Base-by-base conservation (phyloP, 2,329 filamentous ascomycete species). In the Pseudogymnoascus destructans region DNA sequence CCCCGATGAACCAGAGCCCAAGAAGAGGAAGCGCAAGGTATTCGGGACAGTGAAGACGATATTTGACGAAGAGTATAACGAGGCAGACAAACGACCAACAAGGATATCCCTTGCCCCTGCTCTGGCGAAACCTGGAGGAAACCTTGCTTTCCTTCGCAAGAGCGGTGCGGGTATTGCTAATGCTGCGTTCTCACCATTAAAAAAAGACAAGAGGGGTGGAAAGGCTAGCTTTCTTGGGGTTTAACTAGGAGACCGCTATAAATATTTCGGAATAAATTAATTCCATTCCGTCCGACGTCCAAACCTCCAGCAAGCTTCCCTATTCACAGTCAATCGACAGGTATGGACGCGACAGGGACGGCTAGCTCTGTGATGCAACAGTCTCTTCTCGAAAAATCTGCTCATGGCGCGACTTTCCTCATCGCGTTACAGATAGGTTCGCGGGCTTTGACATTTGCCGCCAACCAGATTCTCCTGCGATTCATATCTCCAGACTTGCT, bases 391-490 rank as follows among this genome's bases (percentile, higher is more conserved):
- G 46, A 52, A 40, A 59, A 59, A 55, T 58, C 60, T 23, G 60
- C 58, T 9, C 81, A 82, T 60, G 89, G 89, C 59, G 89, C 89
- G 57, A 87, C 87, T 11, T 84, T 93, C 67, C 81, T 98, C 64
- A 95, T 98, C 68, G 74, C 88, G 57, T 82, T 96, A 46, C 93
- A 97, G 72, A 77, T 98, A 63, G 78, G 79, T 46, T 96, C 92
- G n/a, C 86, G 92, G 61, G 84, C 85, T 58, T 75, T 95, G 63
- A 97, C 92, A 21, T 98, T 98, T 72, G 72, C 86, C 64, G 87
- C 93, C 68, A 98, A 97, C 73, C 92, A 98, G 71, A 71, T 95
- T 35, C 80, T 98, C 27, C 79, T 98, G 6, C 88, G 92, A 33
- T 92, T 87, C 69, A 75, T 97, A 46, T 95, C 90, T 1, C 91